A percentile compares a stretch with the other conserved stretches of the same genome.
These are phyloP conservation scores for Botrytis porri DNA, from an alignment of 2,329 filamentous ascomycete genomes.

Conservation along the genomic window DNA sequence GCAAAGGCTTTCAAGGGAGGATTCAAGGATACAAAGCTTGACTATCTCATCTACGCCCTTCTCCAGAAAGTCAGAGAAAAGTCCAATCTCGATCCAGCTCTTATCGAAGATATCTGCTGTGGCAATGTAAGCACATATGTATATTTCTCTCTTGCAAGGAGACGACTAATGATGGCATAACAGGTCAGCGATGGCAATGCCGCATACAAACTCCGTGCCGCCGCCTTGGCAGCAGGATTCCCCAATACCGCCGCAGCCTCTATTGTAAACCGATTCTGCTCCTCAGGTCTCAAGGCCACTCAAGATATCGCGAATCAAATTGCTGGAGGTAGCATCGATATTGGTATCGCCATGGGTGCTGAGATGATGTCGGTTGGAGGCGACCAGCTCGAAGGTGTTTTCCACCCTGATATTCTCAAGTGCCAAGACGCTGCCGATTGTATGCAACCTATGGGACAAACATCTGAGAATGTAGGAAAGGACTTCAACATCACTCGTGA, in stretches of 20 bases:
- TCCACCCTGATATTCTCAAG: conserved; percentile 72
- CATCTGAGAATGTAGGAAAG: conserved; percentile 88
- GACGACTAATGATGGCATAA: conserved; percentile 1
- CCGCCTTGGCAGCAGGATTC: conserved; percentile 86
- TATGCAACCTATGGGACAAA: conserved; percentile 97
- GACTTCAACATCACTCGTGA: conserved; percentile 85
- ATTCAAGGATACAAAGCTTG: conserved; percentile 89
- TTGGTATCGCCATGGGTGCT: conserved; percentile 83
- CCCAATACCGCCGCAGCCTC: conserved; percentile 83
- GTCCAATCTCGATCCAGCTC: conserved; percentile 72
- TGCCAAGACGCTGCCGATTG: conserved; percentile 79
- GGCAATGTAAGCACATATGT: conserved; percentile 67
- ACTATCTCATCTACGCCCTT: conserved; percentile 80
- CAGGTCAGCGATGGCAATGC: conserved; percentile 82
- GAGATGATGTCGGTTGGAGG: conserved; percentile 81
- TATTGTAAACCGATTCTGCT: conserved; percentile 94
- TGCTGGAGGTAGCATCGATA: conserved; percentile 71
- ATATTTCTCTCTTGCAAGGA: background rate
- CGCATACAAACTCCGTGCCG: conserved; percentile 86
- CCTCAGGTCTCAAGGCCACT: conserved; percentile 89
- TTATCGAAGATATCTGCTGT: conserved; percentile 86
- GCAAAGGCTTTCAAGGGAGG: conserved; percentile 87
- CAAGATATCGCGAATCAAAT: conserved; percentile 95
- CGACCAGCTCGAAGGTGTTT: conserved; percentile 67
- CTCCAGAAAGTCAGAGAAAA: conserved; percentile 72